Base-by-base conservation (phyloP, 1,284 basidiomycete genomes). In the Athelia psychrophila region DNA sequence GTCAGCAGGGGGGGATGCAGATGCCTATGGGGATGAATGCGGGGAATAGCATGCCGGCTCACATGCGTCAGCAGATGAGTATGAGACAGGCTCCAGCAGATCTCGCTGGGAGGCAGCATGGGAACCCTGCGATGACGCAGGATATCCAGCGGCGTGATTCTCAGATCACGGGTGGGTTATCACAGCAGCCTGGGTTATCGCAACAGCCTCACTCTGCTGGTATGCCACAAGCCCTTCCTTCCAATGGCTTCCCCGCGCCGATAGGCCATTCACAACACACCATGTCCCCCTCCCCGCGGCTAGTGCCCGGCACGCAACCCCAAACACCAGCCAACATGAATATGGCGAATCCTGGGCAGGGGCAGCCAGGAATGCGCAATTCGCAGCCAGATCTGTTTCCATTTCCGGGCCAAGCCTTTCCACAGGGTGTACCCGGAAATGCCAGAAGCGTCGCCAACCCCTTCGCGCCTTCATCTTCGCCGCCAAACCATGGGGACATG, bases 241-340 rank as follows among this genome's bases (percentile, higher is more conserved):
- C 71, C 63, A 73, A 71, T 52, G 62, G 69, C 30, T 80, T 82
- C 54, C 70, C 69, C 47, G 73, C 68, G 40, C 63, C 74, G 18
- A 68, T 68, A 52, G 65, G 74, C 4, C 68, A 78, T n/a, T 69
- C 67, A 4, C 71, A 69, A 49, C 64, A 68, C 54, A 67, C 73
- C 52, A 60, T 67, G 44, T 67, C 74, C 12, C 70, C 70, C 18
- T 78, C 80, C 12, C 79, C 80, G 10, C 76, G 76, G 51, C 73
- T 78, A 35, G 68, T 68, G 33, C 55, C 71, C 13, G 73, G 70
- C 50, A 56, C 73, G 22, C 73, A 75, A 58, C 60, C 67, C 30
- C 72, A 74, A 59, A 67, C 68, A 51, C 61, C 71, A 13, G 51
- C 36, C 19, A 72, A 65, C 56, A 70, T 79, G 62, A 64, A 72